Percentiles rank a stretch among this genome's conserved stretches.
Conservation (phyloP, 2,329 filamentous ascomycete species). For the Rugonectria rugulosa region DNA sequence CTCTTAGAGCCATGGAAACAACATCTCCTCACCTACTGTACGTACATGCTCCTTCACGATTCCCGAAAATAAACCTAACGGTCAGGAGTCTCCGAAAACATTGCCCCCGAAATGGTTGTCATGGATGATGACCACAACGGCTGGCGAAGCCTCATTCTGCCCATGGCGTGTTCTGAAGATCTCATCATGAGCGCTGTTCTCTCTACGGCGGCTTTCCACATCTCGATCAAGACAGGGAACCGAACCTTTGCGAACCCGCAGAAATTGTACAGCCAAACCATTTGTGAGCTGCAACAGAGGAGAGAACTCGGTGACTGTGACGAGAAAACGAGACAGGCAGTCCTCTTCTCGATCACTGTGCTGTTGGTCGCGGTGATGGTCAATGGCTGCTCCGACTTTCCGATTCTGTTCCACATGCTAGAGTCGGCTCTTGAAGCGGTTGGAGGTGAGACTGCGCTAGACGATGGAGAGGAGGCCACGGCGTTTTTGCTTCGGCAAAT, state of each 20-base stretch:
- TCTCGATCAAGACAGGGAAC: constrained; percentile 7
- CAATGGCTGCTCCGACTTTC: constrained; percentile 36
- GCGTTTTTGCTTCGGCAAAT: constrained; percentile 31
- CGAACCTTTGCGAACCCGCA: constrained; percentile 7
- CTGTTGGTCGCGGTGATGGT: constrained; percentile 37
- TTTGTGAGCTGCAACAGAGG: constrained; percentile 20
- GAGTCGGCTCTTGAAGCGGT: constrained; percentile 33
- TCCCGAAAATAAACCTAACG: no score
- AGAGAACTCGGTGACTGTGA: constrained; percentile 19
- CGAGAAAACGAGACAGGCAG: constrained; percentile 20
- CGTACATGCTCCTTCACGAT: not conserved
- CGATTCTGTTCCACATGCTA: constrained; percentile 35
- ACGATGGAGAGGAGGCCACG: constrained; percentile 17
- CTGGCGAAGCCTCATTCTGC: constrained; percentile 31
- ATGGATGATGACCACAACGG: constrained; percentile 33
- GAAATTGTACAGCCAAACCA: constrained; percentile 21
- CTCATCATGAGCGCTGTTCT: constrained; percentile 38
- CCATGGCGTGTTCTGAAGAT: constrained; percentile 24
- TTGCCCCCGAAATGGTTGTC: constrained; percentile 32
- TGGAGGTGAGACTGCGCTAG: constrained; percentile 23
- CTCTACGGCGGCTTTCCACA: constrained; percentile 37
- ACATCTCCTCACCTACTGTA: constrained; percentile 16
- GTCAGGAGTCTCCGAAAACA: constrained; percentile 32
- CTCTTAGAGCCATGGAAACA: constrained; percentile 4
- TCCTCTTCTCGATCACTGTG: constrained; percentile 32